Percentiles rank a stretch among this genome's conserved stretches.
phyloP scores from a whole-genome alignment of 2,329 filamentous ascomycete species.

The Pseudogymnoascus sp. region DNA sequence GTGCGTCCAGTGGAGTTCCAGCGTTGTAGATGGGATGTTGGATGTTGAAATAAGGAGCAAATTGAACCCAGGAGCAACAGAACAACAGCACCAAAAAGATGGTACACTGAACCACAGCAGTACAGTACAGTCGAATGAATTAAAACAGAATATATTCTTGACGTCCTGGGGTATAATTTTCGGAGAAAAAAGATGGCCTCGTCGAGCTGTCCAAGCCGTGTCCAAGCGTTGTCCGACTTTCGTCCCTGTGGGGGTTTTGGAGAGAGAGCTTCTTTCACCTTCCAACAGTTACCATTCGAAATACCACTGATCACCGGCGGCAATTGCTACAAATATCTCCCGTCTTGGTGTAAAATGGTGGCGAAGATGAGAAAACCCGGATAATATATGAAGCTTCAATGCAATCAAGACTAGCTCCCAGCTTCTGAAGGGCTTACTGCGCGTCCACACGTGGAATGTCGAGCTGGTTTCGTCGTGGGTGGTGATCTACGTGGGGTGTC shows the following conservation, averaged over 20 bases:
- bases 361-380: neutral
- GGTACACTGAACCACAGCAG: neutral
- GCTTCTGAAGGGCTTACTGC: neutral
- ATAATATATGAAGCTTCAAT: neutral
- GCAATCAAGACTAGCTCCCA: neutral
- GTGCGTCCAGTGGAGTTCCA: neutral
- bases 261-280: constrained; percentile 9
- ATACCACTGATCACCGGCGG: neutral
- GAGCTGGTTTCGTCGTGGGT: neutral
- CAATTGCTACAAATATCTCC: neutral
- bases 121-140: neutral
- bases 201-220: neutral
- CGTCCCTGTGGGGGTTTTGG: constrained; percentile 3
- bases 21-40: constrained; percentile 1
- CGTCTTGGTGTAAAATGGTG: neutral
- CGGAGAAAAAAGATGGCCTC: constrained; percentile 1
- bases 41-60: constrained; percentile 1
- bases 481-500: constrained; percentile 3
- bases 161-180: neutral
- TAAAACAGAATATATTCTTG: neutral
- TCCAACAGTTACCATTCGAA: constrained; percentile 7
- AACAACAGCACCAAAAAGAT: neutral
- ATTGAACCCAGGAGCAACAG: neutral
- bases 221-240: constrained; percentile 4
- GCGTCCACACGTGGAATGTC: neutral